phyloP scores from a whole-genome alignment of 2,329 filamentous ascomycete genomes.

The Epichloe sibirici region DNA sequence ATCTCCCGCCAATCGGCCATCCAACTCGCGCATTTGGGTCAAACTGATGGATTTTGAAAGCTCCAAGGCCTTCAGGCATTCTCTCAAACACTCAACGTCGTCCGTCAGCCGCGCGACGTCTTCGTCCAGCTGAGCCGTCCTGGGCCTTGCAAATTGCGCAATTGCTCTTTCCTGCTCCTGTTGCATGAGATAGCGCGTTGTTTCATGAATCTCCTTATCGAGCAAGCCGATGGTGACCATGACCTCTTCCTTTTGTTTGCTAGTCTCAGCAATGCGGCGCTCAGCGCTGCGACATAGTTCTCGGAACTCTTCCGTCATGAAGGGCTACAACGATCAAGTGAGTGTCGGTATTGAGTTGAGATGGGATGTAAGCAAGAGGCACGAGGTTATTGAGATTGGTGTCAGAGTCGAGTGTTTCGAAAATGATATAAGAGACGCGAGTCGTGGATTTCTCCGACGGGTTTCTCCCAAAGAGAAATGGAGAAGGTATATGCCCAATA shows the following conservation, averaged over 20 bases:
- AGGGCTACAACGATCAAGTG: neutral
- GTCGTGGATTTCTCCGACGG: neutral
- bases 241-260: neutral
- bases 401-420: no score
- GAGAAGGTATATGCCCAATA: neutral
- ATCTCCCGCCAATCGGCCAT: neutral
- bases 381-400: neutral
- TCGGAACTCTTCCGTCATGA: conserved; percentile 1
- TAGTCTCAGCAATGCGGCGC: neutral
- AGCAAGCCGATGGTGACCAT: conserved; percentile 1
- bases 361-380: neutral
- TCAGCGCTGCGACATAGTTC: neutral
- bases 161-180: neutral
- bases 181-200: conserved; percentile 1
- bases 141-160: conserved; percentile 1
- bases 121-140: conserved; percentile 1
- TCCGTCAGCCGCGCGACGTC: conserved; percentile 1
- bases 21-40: conserved; percentile 1
- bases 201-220: conserved; percentile 3
- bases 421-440: neutral
- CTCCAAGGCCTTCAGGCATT: neutral
- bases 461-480: neutral
- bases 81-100: neutral
- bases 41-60: neutral
- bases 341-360: neutral